A percentile compares a stretch with the other conserved stretches of the same genome.
Evolutionary conservation across 495 filamentous ascomycete genomes (phyloP).

Genomic region (Lasiosphaeria ovina): DNA sequence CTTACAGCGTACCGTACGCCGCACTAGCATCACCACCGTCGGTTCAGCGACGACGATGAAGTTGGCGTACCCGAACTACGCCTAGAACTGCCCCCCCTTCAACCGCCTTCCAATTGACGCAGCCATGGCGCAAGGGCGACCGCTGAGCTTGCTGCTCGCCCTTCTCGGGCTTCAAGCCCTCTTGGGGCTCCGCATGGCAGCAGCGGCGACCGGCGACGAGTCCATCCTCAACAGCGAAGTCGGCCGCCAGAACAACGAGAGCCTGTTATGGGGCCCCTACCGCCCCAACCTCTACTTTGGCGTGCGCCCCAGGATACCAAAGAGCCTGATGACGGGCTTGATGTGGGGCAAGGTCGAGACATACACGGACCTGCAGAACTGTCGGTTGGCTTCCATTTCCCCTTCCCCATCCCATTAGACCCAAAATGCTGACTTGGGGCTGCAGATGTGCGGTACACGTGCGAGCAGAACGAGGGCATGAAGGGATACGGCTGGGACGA

Average conservation of each 20-base stretch:
- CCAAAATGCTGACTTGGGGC: conserved; percentile 4
- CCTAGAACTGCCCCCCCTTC: not conserved
- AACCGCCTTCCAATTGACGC: not conserved
- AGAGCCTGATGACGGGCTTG: conserved; percentile 78
- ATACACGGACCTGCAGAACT: conserved; percentile 71
- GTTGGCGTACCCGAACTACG: not conserved
- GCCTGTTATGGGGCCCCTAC: conserved; percentile 94
- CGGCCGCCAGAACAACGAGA: conserved; percentile 69
- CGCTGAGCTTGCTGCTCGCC: conserved; percentile 23
- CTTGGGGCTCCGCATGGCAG: conserved; percentile 1
- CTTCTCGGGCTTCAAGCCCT: conserved; percentile 15
- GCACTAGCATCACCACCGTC: not conserved
- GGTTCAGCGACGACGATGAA: not conserved
- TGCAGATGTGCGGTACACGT: conserved; percentile 86
- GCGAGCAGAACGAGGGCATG: conserved; percentile 94
- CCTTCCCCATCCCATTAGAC: not conserved
- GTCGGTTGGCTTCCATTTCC: conserved; percentile 59
- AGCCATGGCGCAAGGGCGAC: conserved; percentile 24
- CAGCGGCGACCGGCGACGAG: conserved; percentile 26
- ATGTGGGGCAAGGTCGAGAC: conserved; percentile 90
- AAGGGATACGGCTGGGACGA: conserved; percentile 96
- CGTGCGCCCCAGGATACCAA: conserved; percentile 79
- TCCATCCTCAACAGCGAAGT: conserved; percentile 50
- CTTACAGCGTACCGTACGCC: not conserved
- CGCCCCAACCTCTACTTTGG: conserved; percentile 96